Evolutionary conservation across 495 filamentous ascomycete genomes (phyloP).

Genomic region (Aspergillus funiculosus): DNA sequence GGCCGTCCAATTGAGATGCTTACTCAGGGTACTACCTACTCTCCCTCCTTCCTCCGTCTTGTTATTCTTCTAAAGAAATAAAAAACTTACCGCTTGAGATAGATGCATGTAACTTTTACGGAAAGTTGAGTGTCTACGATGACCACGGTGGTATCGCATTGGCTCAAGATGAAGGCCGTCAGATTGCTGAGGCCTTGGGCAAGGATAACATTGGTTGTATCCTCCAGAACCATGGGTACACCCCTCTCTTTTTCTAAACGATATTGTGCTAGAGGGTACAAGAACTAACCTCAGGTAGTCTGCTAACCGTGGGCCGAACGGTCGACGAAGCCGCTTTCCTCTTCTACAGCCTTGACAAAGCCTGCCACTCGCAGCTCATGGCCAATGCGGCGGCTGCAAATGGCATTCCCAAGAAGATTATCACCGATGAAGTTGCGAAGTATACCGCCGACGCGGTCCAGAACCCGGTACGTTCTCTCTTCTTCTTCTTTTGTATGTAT

Average conservation of each 20-base stretch:
- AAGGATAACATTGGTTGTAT: slow-evolving; percentile 57
- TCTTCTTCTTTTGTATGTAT: neutral
- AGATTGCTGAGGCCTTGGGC: slow-evolving; percentile 56
- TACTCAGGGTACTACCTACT: slow-evolving; percentile 34
- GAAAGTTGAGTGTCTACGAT: slow-evolving; percentile 46
- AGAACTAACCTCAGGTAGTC: slow-evolving; percentile 20
- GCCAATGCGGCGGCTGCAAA: slow-evolving; percentile 57
- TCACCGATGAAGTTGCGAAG: slow-evolving; percentile 32
- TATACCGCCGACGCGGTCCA: slow-evolving; percentile 39
- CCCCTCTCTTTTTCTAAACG: neutral
- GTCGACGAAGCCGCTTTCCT: slow-evolving; percentile 66
- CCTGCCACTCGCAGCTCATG: slow-evolving; percentile 60
- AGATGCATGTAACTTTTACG: slow-evolving; percentile 57
- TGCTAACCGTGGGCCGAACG: slow-evolving; percentile 57
- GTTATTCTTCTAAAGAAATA: neutral
- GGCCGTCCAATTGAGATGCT: slow-evolving; percentile 46
- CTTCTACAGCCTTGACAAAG: slow-evolving; percentile 60
- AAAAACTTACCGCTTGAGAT: slow-evolving; percentile 1
- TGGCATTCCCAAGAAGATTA: slow-evolving; percentile 52
- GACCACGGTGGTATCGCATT: slow-evolving; percentile 54
- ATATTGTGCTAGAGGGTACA: neutral
- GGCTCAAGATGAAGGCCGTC: slow-evolving; percentile 53
- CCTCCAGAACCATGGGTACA: slow-evolving; percentile 60
- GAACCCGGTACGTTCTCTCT: slow-evolving; percentile 30
- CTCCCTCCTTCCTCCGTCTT: neutral